Percentiles rank a stretch among this genome's conserved stretches.
phyloP scores from a whole-genome alignment of 202 grass and related monocot species.

The Cymbopogon flexuosus region DNA sequence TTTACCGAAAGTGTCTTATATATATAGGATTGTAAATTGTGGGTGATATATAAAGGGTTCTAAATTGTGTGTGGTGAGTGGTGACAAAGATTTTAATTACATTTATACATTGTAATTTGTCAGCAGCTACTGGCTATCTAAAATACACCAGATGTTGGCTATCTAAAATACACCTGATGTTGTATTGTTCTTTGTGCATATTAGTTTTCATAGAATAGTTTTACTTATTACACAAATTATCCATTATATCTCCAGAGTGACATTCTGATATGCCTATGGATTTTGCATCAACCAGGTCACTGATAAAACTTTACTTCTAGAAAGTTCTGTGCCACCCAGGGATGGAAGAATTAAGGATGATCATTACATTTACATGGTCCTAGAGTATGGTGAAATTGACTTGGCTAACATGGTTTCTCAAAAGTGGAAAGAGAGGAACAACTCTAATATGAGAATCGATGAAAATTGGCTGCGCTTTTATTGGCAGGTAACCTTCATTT shows the following conservation, averaged over 20 bases:
- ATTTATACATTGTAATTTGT: background rate
- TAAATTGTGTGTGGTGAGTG: background rate
- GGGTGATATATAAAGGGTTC: background rate
- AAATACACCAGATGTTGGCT: slow-evolving; percentile 7
- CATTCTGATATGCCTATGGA: slow-evolving; percentile 13
- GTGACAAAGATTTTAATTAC: background rate
- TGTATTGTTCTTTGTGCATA: background rate
- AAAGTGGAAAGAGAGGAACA: slow-evolving; percentile 65
- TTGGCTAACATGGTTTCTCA: slow-evolving; percentile 90
- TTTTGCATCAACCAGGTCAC: slow-evolving; percentile 70
- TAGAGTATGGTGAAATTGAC: slow-evolving; percentile 96
- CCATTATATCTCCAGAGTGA: slow-evolving; percentile 1
- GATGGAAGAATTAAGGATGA: slow-evolving; percentile 88
- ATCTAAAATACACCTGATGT: slow-evolving; percentile 1
- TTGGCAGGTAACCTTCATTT: slow-evolving; percentile 74
- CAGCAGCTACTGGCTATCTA: background rate
- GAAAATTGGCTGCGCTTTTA: slow-evolving; percentile 98
- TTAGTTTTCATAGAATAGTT: background rate
- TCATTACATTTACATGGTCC: slow-evolving; percentile 90
- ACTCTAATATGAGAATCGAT: slow-evolving; percentile 54
- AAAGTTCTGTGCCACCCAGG: slow-evolving; percentile 37
- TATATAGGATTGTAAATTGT: background rate
- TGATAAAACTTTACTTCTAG: slow-evolving; percentile 73
- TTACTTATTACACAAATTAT: background rate
- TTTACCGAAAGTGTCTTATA: background rate